Conservation (phyloP, 1,284 basidiomycete genomes). For the Apiotrichum gracile region DNA sequence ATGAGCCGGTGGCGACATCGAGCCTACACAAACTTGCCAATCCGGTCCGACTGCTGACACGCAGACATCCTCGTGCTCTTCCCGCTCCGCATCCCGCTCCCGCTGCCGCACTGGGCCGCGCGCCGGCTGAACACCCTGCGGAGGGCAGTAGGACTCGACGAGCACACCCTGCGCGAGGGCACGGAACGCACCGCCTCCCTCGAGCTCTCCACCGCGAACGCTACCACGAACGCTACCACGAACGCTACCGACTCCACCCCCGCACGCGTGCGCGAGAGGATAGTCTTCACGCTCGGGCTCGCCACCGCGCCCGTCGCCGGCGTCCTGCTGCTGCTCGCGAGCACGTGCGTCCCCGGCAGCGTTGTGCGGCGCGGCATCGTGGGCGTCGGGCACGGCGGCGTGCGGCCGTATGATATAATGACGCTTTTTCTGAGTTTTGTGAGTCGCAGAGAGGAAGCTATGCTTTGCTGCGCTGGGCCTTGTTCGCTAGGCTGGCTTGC, state of each 20-base stretch:
- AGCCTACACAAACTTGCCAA: too few relatives aligned
- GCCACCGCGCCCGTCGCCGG: constrained; percentile 71
- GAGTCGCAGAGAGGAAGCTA: constrained; percentile 22
- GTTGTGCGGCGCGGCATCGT: constrained; percentile 63
- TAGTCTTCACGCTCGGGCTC: constrained; percentile 56
- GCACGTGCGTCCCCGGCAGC: constrained; percentile 61
- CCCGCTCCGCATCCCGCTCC: constrained; percentile 57
- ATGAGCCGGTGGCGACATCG: too few relatives aligned
- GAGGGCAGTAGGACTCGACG: too few relatives aligned
- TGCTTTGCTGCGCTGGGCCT: too few relatives aligned
- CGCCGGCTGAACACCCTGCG: too few relatives aligned
- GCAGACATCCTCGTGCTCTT: constrained; percentile 53
- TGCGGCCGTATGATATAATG: constrained; percentile 88
- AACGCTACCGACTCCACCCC: not conserved
- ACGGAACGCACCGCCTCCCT: too few relatives aligned
- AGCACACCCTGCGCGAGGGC: too few relatives aligned
- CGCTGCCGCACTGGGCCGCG: too few relatives aligned
- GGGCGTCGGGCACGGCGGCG: constrained; percentile 53
- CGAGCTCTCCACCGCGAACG: too few relatives aligned
- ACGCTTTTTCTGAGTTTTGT: constrained; percentile 82
- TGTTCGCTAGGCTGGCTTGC: too few relatives aligned
- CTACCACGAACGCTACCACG: not conserved
- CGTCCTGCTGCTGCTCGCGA: constrained; percentile 70
- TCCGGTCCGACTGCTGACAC: too few relatives aligned
- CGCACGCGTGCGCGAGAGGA: not conserved